A percentile compares a stretch with the other conserved stretches of the same genome.
phyloP scores from a whole-genome alignment of 2,329 filamentous ascomycete genomes.

The Furcasterigmium furcatum region DNA sequence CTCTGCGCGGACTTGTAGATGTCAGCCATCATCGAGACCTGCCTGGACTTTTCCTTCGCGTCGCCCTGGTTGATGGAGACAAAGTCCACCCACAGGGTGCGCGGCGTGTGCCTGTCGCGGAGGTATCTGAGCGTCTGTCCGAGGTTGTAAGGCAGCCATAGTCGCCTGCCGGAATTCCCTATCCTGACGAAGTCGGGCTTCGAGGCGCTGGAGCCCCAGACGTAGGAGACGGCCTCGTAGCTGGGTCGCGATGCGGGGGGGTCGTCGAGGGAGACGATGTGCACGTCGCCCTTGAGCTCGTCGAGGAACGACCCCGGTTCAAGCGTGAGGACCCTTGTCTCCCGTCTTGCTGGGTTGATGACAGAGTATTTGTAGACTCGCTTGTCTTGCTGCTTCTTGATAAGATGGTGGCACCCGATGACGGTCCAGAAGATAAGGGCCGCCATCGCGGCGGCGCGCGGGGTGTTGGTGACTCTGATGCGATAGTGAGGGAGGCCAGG shows the following conservation, averaged over 20 bases:
- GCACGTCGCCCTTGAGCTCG: constrained; percentile 1
- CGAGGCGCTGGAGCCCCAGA: constrained; percentile 5
- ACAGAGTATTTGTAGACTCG: not conserved
- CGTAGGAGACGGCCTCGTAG: constrained; percentile 13
- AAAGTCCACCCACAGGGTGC: constrained; percentile 6
- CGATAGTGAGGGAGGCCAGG: not conserved
- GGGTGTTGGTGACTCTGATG: no score
- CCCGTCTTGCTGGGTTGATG: not conserved
- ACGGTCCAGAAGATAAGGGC: constrained; percentile 2
- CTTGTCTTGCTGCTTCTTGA: constrained; percentile 1
- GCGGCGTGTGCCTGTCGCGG: not conserved
- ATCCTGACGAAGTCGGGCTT: constrained; percentile 1
- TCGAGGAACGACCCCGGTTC: constrained; percentile 1
- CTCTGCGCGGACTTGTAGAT: constrained; percentile 5
- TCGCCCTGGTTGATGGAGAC: constrained; percentile 6
- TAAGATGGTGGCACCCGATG: not conserved
- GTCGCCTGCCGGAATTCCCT: not conserved
- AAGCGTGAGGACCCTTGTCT: not conserved
- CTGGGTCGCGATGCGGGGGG: constrained; percentile 3
- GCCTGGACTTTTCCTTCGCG: constrained; percentile 4
- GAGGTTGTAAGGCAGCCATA: constrained; percentile 2
- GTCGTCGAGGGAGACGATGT: constrained; percentile 4
- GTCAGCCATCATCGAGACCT: constrained; percentile 5
- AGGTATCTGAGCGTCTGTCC: constrained; percentile 2
- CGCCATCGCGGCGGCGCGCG: not conserved